Base-by-base conservation (phyloP, 2,329 filamentous ascomycete genomes). In the Sporothrix pseudoabietina region DNA sequence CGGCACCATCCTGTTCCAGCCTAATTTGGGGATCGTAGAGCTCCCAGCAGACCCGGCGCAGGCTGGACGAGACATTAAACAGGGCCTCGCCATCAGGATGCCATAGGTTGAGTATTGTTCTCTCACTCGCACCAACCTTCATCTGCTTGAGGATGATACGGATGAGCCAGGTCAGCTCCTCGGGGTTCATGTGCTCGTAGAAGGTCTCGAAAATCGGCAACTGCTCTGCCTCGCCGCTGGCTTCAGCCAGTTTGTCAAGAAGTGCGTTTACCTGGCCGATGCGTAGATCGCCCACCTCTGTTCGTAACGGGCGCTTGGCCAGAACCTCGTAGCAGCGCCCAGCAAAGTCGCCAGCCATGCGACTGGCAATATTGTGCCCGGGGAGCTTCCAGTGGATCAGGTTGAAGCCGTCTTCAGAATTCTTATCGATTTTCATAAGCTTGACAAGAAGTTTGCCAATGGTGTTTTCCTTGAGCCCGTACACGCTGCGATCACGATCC, bases 1-100 rank as follows among this genome's bases (percentile, higher is more conserved):
- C 91, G 0, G 90, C 87, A 71, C 94, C 90, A 32, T 94, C 91
- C 49, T 90, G 90, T 76, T 94, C 89, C 2, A 99, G 86, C 4
- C 92, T 88, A 12, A 93, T 81, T 52, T 87, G 85, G 0, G 91
- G 91, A 79, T 98, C 90, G 77, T 88, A 89, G 2, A 99, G 84
- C 80, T 98, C 94, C 95, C 96, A 98, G 79, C 96, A 99, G 0
- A 99, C 95, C 52, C 94, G 88, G 7, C 93, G 89, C 73, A 99
- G 84, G 78, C 92, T 98, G 19, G 94, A 97, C 0, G 94, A 97
- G 4, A 98, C 93, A 78, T 91, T 97, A 82, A 97, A 98, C 0
- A 95, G 82, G 6, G 86, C 87, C 78, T 93, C 91, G 2, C 89
- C 92, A 77, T 95, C 91, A 0, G 90, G 90, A 79, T 96, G 92